Base-by-base conservation (phyloP, 2,329 filamentous ascomycete species). In the Ramularia endophylla region DNA sequence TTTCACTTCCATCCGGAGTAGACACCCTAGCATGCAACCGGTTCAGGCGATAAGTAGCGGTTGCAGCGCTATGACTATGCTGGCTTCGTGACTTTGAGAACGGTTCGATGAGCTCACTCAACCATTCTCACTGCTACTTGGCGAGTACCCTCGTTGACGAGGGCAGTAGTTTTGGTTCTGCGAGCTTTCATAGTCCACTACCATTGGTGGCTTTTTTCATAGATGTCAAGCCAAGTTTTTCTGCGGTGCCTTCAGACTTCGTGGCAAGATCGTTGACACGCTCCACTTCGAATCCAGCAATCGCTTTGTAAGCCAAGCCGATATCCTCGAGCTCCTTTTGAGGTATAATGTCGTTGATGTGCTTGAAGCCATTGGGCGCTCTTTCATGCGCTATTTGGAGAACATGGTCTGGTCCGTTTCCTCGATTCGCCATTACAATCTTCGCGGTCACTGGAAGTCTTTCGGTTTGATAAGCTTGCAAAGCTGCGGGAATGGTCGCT, bases 221-320 rank as follows among this genome's bases (percentile, higher is more conserved):
- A 38, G 46, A 42, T 29, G 17, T 52, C 44, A 59, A 33, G 0
- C 51, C 54, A 25, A 53, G 20, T 38, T 35, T 49, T 40, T 57
- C 53, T 12, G 49, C 54, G 13, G 31, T 35, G 1, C 48, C 50
- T 31, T 66, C 58, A 1, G 65, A 69, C 42, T 60, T 53, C 22
- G 32, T 56, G 16, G 66, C 67, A 46, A 63, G 67, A 17, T 46
- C 48, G 41, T 70, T 72, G 3, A 71, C 66, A 27, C 53, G 63
- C 3, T 69, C 65, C 56, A 65, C 67, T 50, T 72, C 67, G 43
- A 71, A 71, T 1, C 68, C 68, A 6, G 68, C 68, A 30, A 70
- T 55, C 27, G 62, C 59, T 46, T 71, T 70, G 33, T 56, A 55
- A 15, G 46, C 41, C 34, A 41, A 30, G 2, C 53, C 53, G 22